A percentile compares a stretch with the other conserved stretches of the same genome.
phyloP scores from a whole-genome alignment of 441 rosid species.

The Macaranga tanarius region DNA sequence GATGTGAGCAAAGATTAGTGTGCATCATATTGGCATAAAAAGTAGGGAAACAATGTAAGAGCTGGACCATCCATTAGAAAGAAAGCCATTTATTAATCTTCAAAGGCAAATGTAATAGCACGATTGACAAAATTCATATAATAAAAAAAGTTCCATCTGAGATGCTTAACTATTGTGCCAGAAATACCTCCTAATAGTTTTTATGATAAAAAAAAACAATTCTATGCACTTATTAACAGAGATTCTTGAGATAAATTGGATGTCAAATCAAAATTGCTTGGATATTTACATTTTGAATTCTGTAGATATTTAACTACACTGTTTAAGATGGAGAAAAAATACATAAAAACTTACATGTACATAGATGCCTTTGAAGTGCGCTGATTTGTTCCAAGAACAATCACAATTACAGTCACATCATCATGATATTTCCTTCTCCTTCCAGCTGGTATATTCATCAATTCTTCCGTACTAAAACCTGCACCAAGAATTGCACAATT shows the following conservation, averaged over 20 bases:
- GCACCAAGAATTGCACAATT: neutral
- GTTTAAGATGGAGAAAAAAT: slow-evolving; percentile 23
- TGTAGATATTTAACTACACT: neutral
- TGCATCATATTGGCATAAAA: slow-evolving; percentile 14
- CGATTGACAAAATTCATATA: neutral
- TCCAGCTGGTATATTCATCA: slow-evolving; percentile 88
- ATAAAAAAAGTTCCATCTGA: neutral
- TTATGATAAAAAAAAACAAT: neutral
- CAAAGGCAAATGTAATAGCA: neutral
- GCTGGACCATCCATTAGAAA: slow-evolving; percentile 20
- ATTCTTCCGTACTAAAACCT: slow-evolving; percentile 54
- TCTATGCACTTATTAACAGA: neutral
- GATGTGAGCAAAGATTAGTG: slow-evolving; percentile 12
- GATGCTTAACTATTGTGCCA: neutral
- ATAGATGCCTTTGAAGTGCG: slow-evolving; percentile 94
- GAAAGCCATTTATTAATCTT: slow-evolving; percentile 5
- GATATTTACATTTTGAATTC: slow-evolving; percentile 26
- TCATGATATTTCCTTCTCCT: slow-evolving; percentile 94
- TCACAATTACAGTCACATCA: slow-evolving; percentile 85
- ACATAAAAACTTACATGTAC: slow-evolving; percentile 31
- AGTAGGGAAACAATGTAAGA: slow-evolving; percentile 1
- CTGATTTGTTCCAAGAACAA: slow-evolving; percentile 74
- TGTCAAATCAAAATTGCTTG: slow-evolving; percentile 6
- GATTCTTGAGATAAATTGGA: neutral
- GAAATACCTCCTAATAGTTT: neutral